Percentiles rank a stretch among this genome's conserved stretches.
Conservation (phyloP, 2,329 filamentous ascomycete species). For the Penicillium sp. region DNA sequence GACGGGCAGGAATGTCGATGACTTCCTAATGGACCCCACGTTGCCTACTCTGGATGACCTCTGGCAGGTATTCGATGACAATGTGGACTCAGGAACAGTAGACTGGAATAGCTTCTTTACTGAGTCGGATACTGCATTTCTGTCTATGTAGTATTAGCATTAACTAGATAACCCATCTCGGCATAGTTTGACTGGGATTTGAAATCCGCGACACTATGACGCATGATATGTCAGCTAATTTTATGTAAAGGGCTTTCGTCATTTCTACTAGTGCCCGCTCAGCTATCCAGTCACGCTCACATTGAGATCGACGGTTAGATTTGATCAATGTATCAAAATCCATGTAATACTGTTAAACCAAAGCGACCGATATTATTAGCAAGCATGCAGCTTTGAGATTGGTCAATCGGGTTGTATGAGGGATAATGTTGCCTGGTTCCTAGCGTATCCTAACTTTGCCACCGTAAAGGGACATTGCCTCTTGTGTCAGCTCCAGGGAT, state of each 20-base stretch:
- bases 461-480: background rate
- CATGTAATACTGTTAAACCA: background rate
- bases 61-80: slow-evolving; percentile 18
- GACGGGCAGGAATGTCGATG: background rate
- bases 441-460: slow-evolving; percentile 31
- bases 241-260: slow-evolving; percentile 3
- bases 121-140: slow-evolving; percentile 15
- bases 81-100: slow-evolving; percentile 11
- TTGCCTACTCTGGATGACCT: slow-evolving; percentile 14
- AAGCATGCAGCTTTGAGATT: background rate
- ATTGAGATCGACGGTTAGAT: slow-evolving; percentile 9
- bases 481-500: background rate
- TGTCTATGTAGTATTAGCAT: slow-evolving; percentile 3
- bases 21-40: slow-evolving; percentile 2
- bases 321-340: background rate
- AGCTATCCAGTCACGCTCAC: background rate
- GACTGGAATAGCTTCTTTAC: slow-evolving; percentile 17
- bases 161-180: background rate
- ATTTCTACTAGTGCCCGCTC: background rate
- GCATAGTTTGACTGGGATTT: background rate
- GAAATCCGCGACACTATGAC: background rate
- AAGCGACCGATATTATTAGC: background rate
- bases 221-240: background rate
- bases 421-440: background rate
- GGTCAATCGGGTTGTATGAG: background rate